A percentile compares a stretch with the other conserved stretches of the same genome.
These are phyloP conservation scores for Nemania sp. DNA, from an alignment of 2,329 filamentous ascomycete genomes.

Conservation along the genomic window DNA sequence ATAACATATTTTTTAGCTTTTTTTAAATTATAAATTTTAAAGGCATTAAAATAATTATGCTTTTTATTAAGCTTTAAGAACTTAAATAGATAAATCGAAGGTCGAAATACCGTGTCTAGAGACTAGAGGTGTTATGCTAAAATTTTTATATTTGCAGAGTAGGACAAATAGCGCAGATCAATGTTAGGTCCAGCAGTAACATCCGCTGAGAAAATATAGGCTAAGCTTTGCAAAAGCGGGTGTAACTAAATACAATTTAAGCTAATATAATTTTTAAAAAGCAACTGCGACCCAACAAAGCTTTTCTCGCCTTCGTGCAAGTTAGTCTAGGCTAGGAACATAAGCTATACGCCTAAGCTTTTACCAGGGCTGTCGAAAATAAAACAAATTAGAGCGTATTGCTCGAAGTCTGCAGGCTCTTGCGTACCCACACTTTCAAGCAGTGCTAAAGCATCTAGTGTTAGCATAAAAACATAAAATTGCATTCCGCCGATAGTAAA, in stretches of 20 bases:
- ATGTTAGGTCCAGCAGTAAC: slow-evolving; percentile 51
- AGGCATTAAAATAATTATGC: slow-evolving; percentile 39
- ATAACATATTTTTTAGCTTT: slow-evolving; percentile 34
- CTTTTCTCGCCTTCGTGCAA: slow-evolving; percentile 34
- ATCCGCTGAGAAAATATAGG: slow-evolving; percentile 54
- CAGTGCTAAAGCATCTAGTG: slow-evolving; percentile 16
- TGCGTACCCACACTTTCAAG: slow-evolving; percentile 17
- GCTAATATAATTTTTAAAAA: slow-evolving; percentile 29
- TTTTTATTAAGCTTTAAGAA: slow-evolving; percentile 43
- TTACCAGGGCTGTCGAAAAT: slow-evolving; percentile 26
- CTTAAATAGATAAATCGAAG: slow-evolving; percentile 37
- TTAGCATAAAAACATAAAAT: slow-evolving; percentile 34
- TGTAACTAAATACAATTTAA: slow-evolving; percentile 41
- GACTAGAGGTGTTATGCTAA: slow-evolving; percentile 43
- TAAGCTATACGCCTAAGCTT: slow-evolving; percentile 31
- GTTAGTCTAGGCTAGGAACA: slow-evolving; percentile 34
- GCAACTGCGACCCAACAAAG: slow-evolving; percentile 27
- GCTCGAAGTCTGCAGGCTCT: slow-evolving; percentile 10
- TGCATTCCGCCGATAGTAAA: slow-evolving; percentile 30
- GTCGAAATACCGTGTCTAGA: slow-evolving; percentile 32
- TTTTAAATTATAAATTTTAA: slow-evolving; percentile 25
- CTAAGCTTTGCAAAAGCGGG: slow-evolving; percentile 50
- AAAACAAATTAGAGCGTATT: slow-evolving; percentile 24
- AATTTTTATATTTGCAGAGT: slow-evolving; percentile 55
- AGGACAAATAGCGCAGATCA: slow-evolving; percentile 55